A percentile compares a stretch with the other conserved stretches of the same genome.
phyloP scores from a whole-genome alignment of 192 early-diverging fungal species.

The Obelidium mucronatum region DNA sequence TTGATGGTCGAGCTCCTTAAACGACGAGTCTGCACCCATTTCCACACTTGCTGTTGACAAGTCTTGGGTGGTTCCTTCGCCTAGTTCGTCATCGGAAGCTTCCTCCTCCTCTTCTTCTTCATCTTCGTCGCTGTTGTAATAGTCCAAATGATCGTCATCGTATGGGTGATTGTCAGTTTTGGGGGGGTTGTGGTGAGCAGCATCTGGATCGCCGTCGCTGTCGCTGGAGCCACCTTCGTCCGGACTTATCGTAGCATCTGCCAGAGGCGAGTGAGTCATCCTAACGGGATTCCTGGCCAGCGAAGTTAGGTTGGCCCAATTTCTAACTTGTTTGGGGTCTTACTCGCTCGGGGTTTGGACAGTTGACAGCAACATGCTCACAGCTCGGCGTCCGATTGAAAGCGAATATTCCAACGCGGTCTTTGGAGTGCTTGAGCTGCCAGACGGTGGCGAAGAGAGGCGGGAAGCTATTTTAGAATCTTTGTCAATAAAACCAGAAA shows the following conservation, averaged over 20 bases:
- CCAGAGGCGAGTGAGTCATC: not conserved
- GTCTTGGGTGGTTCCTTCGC: not conserved
- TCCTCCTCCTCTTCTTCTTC: slow-evolving; percentile 29
- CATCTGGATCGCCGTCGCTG: no score
- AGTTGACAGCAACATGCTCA: slow-evolving; percentile 12
- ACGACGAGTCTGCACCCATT: not conserved
- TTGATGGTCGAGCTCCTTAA: not conserved
- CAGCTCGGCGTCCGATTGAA: slow-evolving; percentile 1
- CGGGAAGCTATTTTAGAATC: not conserved
- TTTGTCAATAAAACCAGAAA: no score
- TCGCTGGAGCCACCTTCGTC: no score
- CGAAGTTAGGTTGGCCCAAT: no score
- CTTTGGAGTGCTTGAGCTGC: not conserved
- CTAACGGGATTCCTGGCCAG: not conserved
- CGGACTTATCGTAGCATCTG: no score
- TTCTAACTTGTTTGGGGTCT: no score
- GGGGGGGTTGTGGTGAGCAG: no score
- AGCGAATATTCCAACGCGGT: not conserved
- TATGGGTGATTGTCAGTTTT: not conserved
- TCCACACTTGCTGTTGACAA: no score
- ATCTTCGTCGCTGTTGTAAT: not conserved
- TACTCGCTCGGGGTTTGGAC: no score
- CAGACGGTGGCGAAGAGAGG: not conserved
- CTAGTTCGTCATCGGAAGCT: slow-evolving; percentile 1
- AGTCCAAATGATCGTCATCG: slow-evolving; percentile 11